phyloP scores from a whole-genome alignment of 495 filamentous ascomycete species.

The Sphaerosporella brunnea region DNA sequence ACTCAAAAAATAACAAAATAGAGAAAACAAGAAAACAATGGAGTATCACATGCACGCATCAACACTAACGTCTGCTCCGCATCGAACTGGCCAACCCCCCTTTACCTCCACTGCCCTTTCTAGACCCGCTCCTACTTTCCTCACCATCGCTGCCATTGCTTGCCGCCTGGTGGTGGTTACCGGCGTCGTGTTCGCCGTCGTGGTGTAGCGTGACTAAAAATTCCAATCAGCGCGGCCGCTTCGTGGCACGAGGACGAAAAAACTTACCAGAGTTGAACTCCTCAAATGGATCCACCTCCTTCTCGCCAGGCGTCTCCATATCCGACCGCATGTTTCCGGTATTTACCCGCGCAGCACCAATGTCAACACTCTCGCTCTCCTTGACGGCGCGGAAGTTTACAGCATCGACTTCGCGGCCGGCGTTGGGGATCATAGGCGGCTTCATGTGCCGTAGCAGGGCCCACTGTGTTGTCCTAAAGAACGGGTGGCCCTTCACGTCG shows the following conservation, averaged over 20 bases:
- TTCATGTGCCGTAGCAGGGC: constrained; percentile 93
- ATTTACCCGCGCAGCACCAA: constrained; percentile 49
- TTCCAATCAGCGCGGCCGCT: not conserved
- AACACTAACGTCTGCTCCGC: not conserved
- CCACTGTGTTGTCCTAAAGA: constrained; percentile 93
- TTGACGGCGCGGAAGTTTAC: constrained; percentile 96
- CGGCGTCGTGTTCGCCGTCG: constrained; percentile 49
- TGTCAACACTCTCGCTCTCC: constrained; percentile 89
- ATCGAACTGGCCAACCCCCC: not conserved
- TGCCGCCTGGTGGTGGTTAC: constrained; percentile 14
- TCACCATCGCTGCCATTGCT: constrained; percentile 9
- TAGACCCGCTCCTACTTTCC: constrained; percentile 15
- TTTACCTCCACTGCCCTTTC: constrained; percentile 1
- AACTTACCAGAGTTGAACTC: constrained; percentile 68
- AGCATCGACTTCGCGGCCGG: constrained; percentile 80
- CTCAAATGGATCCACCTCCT: constrained; percentile 80
- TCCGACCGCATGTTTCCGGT: constrained; percentile 76
- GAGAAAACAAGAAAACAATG: constrained; percentile 8
- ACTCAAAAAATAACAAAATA: constrained; percentile 13
- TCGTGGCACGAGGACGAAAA: not conserved
- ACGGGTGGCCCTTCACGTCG: constrained; percentile 90
- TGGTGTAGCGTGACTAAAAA: constrained; percentile 76
- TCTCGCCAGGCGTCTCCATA: constrained; percentile 65
- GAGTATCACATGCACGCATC: constrained; percentile 1
- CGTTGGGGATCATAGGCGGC: constrained; percentile 91